Evolutionary conservation across 2,329 filamentous ascomycete species (phyloP).

Genomic region (Cercospora zeina): DNA sequence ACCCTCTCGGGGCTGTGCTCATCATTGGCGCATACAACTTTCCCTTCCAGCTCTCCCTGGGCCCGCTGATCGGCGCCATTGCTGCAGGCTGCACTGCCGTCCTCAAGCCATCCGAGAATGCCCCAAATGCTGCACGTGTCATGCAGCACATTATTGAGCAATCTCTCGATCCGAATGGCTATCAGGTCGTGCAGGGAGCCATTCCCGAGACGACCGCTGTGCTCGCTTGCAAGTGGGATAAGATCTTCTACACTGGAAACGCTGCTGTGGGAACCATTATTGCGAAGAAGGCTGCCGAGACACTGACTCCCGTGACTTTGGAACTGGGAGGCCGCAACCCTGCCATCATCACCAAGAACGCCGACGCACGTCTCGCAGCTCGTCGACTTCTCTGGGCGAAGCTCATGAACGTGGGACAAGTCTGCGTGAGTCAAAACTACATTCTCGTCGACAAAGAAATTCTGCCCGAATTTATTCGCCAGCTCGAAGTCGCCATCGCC

Average conservation of each 20-base stretch:
- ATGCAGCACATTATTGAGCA: slow-evolving; percentile 75
- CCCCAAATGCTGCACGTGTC: slow-evolving; percentile 73
- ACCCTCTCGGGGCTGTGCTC: slow-evolving; percentile 79
- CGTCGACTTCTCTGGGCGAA: slow-evolving; percentile 87
- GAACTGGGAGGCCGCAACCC: slow-evolving; percentile 93
- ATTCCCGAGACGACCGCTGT: slow-evolving; percentile 78
- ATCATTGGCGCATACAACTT: slow-evolving; percentile 93
- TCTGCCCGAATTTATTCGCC: slow-evolving; percentile 62
- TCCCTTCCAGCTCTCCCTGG: slow-evolving; percentile 76
- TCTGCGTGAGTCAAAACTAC: slow-evolving; percentile 93
- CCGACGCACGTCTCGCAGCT: slow-evolving; percentile 77
- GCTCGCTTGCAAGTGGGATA: slow-evolving; percentile 90
- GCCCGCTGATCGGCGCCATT: slow-evolving; percentile 84
- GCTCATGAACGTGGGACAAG: slow-evolving; percentile 79
- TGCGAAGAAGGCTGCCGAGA: slow-evolving; percentile 56
- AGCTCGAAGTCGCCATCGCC: slow-evolving; percentile 68
- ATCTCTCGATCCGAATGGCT: slow-evolving; percentile 74
- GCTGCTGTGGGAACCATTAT: slow-evolving; percentile 65
- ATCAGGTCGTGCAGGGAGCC: slow-evolving; percentile 75
- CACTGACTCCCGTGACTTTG: slow-evolving; percentile 75
- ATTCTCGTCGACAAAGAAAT: slow-evolving; percentile 76
- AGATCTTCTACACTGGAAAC: slow-evolving; percentile 94
- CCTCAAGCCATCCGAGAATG: slow-evolving; percentile 85
- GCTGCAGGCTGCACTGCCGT: slow-evolving; percentile 86
- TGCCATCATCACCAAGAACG: slow-evolving; percentile 82